Evolutionary conservation across 2,329 filamentous ascomycete genomes (phyloP), one percentile per base, ranked within the genome.

Genomic region (Trichoderma sp.): DNA sequence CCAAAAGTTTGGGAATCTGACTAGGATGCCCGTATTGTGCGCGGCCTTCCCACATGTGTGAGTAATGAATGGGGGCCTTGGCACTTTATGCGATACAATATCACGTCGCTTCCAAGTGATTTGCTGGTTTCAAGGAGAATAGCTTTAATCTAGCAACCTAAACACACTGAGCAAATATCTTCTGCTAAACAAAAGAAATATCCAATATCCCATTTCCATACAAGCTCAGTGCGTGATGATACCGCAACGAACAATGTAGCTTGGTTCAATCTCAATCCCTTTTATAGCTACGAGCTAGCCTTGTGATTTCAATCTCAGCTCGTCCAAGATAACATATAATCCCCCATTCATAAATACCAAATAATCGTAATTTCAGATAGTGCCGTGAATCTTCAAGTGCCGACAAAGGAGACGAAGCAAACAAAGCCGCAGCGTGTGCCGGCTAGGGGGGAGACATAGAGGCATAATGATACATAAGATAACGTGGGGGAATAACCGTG

Each of bases 391-490:
- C 37, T 52, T 34, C 48, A 56, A 12, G 5, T 13, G 2, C 27
- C 7, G 13, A 58, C 9, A 54, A 53, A 12, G 3, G 19, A 53
- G 15, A 58, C 19, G 22, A 27, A 37, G 39, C 5, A 34, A 59
- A 42, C 12, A 53, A 34, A 34, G 5, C 53, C 22, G 37, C 45
- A 13, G 32, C 9, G 29, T 17, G 3, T 48, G n/a, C 19, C 32
- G 19, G 42, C n/a, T 7, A 4, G 32, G 19, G 5, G 32, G 19
- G n/a, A 25, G 60, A 42, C 19, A 10, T 39, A 74, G 73, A 76
- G 74, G 67, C 71, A 69, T 79, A 79, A 67, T 78, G 72, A 71
- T 79, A 80, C 79, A 80, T 63, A 73, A 70, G 67, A 73, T 65
- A 65, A 67, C 67, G 59, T 59, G 53, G 58, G 67, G 58, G 45